Evolutionary conservation across 371 early-diverging fungal species (phyloP).

Genomic region (Syncephalastrum racemosum): DNA sequence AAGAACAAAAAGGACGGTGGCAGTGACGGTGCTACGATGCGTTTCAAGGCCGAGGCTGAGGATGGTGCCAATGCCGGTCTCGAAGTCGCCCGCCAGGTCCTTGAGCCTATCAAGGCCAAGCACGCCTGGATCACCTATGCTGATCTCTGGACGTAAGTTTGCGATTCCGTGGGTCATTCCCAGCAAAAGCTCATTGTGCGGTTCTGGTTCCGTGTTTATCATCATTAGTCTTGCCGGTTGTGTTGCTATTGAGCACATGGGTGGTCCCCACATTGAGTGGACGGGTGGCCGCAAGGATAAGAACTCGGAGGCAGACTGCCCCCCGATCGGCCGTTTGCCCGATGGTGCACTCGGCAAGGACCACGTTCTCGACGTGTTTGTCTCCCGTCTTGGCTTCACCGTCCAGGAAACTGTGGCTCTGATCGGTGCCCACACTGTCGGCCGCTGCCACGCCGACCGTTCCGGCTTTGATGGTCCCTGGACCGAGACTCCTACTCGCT

Average conservation of each 20-base stretch:
- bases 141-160: slow-evolving; percentile 84
- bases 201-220: slow-evolving; percentile 23
- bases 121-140: slow-evolving; percentile 72
- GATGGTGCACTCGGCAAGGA: slow-evolving; percentile 75
- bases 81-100: slow-evolving; percentile 65
- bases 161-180: too few relatives aligned
- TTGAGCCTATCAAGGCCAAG: slow-evolving; percentile 78
- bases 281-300: slow-evolving; percentile 78
- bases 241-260: slow-evolving; percentile 80
- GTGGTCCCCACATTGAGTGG: slow-evolving; percentile 81
- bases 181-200: slow-evolving; percentile 8
- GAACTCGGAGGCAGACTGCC: slow-evolving; percentile 49
- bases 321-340: slow-evolving; percentile 85
- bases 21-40: slow-evolving; percentile 83
- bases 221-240: slow-evolving; percentile 70
- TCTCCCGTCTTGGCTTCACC: slow-evolving; percentile 76
- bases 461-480: slow-evolving; percentile 89
- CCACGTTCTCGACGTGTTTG: slow-evolving; percentile 77
- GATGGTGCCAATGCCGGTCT: slow-evolving; percentile 85
- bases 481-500: slow-evolving; percentile 82
- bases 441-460: slow-evolving; percentile 82
- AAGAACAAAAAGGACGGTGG: slow-evolving; percentile 72
- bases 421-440: slow-evolving; percentile 87
- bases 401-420: slow-evolving; percentile 81
- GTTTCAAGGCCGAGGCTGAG: slow-evolving; percentile 60